phyloP scores from a whole-genome alignment of 2,329 filamentous ascomycete species.

The Aspergillus sp. region DNA sequence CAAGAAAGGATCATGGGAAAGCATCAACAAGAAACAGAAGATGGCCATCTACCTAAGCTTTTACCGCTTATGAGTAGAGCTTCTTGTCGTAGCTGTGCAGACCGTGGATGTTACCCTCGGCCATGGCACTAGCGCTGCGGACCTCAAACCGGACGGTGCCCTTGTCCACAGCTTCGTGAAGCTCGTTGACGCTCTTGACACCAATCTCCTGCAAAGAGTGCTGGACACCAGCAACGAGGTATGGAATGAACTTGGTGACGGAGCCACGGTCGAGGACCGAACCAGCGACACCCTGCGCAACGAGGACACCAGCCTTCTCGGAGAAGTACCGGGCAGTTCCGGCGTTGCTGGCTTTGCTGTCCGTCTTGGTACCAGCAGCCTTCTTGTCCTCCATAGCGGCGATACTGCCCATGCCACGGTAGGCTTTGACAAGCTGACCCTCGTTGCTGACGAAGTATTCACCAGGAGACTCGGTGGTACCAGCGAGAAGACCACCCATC shows the following conservation, averaged over 20 bases:
- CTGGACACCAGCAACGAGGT: slow-evolving; percentile 92
- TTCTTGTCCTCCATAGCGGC: slow-evolving; percentile 99
- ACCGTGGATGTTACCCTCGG: slow-evolving; percentile 92
- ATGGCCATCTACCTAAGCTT: slow-evolving; percentile 11
- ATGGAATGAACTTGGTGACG: slow-evolving; percentile 92
- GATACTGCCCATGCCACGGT: slow-evolving; percentile 98
- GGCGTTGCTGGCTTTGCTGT: slow-evolving; percentile 72
- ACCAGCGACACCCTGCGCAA: slow-evolving; percentile 94
- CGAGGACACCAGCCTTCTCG: slow-evolving; percentile 89
- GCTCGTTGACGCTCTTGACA: slow-evolving; percentile 71
- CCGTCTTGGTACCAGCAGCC: slow-evolving; percentile 72
- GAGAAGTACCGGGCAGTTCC: slow-evolving; percentile 98
- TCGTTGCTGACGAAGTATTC: slow-evolving; percentile 95
- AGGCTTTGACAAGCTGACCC: slow-evolving; percentile 97
- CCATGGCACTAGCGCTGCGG: slow-evolving; percentile 87
- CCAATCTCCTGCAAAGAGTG: slow-evolving; percentile 97
- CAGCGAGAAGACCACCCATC: slow-evolving; percentile 98
- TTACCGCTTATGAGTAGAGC: slow-evolving; percentile 73
- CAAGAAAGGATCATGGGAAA: slow-evolving; percentile 16
- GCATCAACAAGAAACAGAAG: slow-evolving; percentile 3
- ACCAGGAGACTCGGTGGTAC: slow-evolving; percentile 95
- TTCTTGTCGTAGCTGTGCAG: slow-evolving; percentile 99
- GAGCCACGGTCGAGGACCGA: slow-evolving; percentile 61
- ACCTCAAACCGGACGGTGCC: slow-evolving; percentile 89
- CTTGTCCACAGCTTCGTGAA: slow-evolving; percentile 72